Percentiles rank a stretch among this genome's conserved stretches.
phyloP scores from a whole-genome alignment of 139 green algal species.

The Tetraselmis chui region DNA sequence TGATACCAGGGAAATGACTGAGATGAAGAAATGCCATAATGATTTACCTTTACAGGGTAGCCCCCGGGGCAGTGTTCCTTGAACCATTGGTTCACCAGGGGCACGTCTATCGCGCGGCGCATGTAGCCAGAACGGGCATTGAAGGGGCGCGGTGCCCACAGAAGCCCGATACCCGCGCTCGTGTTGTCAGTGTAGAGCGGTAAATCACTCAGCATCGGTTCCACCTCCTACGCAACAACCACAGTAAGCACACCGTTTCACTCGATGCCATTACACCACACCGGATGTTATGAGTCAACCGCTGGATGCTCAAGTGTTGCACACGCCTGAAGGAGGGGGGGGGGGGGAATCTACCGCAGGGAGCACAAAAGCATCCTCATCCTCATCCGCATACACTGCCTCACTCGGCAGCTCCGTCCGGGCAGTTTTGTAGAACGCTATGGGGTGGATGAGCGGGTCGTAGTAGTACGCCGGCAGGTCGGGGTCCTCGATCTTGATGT shows the following conservation, averaged over 20 bases:
- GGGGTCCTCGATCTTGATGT: slow-evolving; percentile 99
- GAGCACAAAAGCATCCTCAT: slow-evolving; percentile 3
- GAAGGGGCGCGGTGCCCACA: slow-evolving; percentile 93
- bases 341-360: not conserved
- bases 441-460: slow-evolving; percentile 98
- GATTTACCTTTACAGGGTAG: slow-evolving; percentile 90
- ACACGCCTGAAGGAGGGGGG: too few species aligned
- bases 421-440: slow-evolving; percentile 76
- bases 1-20: too few species aligned
- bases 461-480: slow-evolving; percentile 99
- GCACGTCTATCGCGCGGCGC: slow-evolving; percentile 85
- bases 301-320: too few species aligned
- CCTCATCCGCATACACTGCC: slow-evolving; percentile 5
- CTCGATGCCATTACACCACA: too few species aligned
- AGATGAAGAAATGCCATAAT: too few species aligned
- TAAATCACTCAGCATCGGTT: slow-evolving; percentile 59
- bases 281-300: too few species aligned
- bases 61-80: slow-evolving; percentile 71
- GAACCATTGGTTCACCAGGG: slow-evolving; percentile 93
- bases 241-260: too few species aligned
- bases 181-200: slow-evolving; percentile 84
- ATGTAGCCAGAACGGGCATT: slow-evolving; percentile 80
- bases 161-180: slow-evolving; percentile 80
- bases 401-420: not conserved
- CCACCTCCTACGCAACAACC: slow-evolving; percentile 60